Evolutionary conservation across 371 early-diverging fungal species (phyloP).

Genomic region (Mortierella sp.): DNA sequence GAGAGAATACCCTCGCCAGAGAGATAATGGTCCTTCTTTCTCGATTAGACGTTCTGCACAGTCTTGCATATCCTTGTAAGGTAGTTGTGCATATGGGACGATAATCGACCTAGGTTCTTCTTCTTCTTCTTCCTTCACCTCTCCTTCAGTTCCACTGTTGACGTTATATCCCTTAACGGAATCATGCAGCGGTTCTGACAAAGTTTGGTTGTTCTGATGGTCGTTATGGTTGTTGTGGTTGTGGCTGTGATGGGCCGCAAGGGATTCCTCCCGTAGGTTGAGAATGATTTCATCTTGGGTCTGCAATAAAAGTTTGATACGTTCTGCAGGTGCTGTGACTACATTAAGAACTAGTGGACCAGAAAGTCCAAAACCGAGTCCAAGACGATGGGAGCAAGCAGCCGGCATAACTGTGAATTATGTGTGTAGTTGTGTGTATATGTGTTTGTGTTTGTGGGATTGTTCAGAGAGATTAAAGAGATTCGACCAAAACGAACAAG

Average conservation of each 20-base stretch:
- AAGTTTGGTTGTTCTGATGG: neutral
- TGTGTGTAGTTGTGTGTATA: too few relatives aligned
- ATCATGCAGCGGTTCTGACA: too few relatives aligned
- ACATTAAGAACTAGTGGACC: conserved; percentile 21
- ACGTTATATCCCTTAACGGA: too few relatives aligned
- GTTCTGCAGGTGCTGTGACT: conserved; percentile 36
- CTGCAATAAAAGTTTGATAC: conserved; percentile 36
- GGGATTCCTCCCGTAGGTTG: conserved; percentile 44
- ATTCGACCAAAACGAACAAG: too few relatives aligned
- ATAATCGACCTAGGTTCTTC: conserved; percentile 44
- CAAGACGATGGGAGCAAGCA: too few relatives aligned
- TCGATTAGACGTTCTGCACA: conserved; percentile 33
- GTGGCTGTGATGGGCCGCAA: conserved; percentile 9
- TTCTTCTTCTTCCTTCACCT: conserved; percentile 18
- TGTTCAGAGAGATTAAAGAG: too few relatives aligned
- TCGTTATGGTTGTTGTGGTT: neutral
- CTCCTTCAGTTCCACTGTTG: neutral
- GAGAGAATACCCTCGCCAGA: conserved; percentile 37
- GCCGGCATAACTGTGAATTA: too few relatives aligned
- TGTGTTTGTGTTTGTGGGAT: too few relatives aligned
- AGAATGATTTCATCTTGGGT: conserved; percentile 48
- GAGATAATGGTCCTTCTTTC: conserved; percentile 37
- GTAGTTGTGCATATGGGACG: conserved; percentile 41
- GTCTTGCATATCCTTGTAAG: conserved; percentile 32
- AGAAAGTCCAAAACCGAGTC: conserved; percentile 2